phyloP scores from a whole-genome alignment of 2,329 filamentous ascomycete species.

The Aurifilum marmelostoma region DNA sequence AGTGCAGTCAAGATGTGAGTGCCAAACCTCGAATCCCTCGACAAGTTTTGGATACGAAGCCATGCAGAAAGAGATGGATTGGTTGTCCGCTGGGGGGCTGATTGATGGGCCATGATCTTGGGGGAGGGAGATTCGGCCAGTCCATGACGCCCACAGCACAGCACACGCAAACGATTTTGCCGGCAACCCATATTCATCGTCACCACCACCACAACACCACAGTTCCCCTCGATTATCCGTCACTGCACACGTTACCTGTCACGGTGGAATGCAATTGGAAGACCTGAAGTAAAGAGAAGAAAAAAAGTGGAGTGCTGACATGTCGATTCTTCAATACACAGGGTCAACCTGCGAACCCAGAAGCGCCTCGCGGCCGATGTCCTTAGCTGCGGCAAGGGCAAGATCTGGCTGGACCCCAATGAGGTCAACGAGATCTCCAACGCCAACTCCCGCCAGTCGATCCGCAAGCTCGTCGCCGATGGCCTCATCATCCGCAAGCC shows the following conservation, averaged over 20 bases:
- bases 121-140: conserved; percentile 7
- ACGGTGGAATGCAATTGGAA: neutral
- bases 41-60: conserved; percentile 20
- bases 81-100: conserved; percentile 16
- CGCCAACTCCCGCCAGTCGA: conserved; percentile 99
- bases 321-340: conserved; percentile 46
- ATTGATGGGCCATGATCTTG: conserved; percentile 21
- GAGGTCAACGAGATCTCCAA: conserved; percentile 99
- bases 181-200: neutral
- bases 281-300: neutral
- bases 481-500: conserved; percentile 99
- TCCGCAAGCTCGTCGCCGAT: conserved; percentile 99
- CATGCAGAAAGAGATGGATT: conserved; percentile 23
- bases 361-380: conserved; percentile 99
- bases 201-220: conserved; percentile 9
- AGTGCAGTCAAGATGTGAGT: conserved; percentile 47
- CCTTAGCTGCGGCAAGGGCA: conserved; percentile 98
- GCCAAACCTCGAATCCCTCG: conserved; percentile 23
- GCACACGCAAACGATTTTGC: conserved; percentile 11
- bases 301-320: conserved; percentile 27
- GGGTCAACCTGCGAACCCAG: conserved; percentile 99
- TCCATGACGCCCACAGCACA: conserved; percentile 22
- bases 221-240: conserved; percentile 12
- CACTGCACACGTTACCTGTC: conserved; percentile 11
- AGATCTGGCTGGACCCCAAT: conserved; percentile 99